Evolutionary conservation across 2,329 filamentous ascomycete species (phyloP), one percentile per base, ranked within the genome.

Genomic region (Tolypocladium sp.): DNA sequence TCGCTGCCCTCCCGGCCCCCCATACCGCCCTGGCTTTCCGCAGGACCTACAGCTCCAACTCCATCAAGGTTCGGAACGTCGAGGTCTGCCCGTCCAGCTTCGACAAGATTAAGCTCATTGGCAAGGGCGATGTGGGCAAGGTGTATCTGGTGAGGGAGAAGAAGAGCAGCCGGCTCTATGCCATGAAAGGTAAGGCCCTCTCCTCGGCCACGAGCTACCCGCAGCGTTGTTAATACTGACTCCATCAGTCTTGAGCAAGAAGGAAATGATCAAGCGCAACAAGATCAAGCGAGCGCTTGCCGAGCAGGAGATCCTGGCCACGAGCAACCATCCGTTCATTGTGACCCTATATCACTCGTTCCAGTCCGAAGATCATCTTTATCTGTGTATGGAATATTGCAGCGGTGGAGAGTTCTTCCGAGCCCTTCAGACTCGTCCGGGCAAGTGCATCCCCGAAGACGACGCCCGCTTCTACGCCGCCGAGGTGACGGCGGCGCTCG

Each of bases 211-310:
- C 3, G 33, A 37, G 9, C 12, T 2, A 9, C 42, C 9, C 12
- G 9, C 22, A 4, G 25, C 15, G 17, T 25, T 30, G 30, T 57
- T 40, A 54, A 55, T 58, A 37, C 33, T 17, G 55, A 9, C 15
- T 13, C 20, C 3, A 7, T 58, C 70, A 97, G 94, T 99, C 7
- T 73, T 99, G 74, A 97, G 92, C 82, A 99, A 99, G 77, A 97
- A 97, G 80, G 94, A 99, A 76, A 99, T 99, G 94, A 99, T 99
- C 76, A 99, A 99, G 80, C 89, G 94, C 60, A 99, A 99, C 81
- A 99, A 99, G 83, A 99, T 99, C 78, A 99, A 99, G 83, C 87
- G 94, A 71, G 94, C 94, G 17, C 81, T 99, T 66, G 94, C 94
- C 42, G 94, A 99, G 76, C 94, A 97, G 73, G 94, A 99, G 74